Percentiles rank a stretch among this genome's conserved stretches.
Evolutionary conservation across 108 stramenopile species (phyloP).

Genomic region (Fragilariopsis cylindrus): DNA sequence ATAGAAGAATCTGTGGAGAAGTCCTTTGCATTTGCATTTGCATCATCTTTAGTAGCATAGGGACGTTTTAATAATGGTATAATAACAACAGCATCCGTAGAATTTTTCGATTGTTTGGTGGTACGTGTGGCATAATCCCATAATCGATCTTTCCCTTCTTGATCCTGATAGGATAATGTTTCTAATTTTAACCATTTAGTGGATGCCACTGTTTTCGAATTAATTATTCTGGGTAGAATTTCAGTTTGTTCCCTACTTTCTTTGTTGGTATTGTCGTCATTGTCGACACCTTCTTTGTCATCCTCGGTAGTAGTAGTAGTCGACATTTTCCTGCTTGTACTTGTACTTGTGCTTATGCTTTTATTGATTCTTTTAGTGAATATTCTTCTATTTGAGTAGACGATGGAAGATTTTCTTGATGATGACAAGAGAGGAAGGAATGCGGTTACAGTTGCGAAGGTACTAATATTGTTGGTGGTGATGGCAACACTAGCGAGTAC

Average conservation of each 20-base stretch:
- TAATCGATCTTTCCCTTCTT: slow-evolving; percentile 35
- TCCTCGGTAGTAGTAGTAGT: no score
- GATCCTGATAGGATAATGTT: slow-evolving; percentile 39
- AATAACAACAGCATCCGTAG: slow-evolving; percentile 66
- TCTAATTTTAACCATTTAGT: slow-evolving; percentile 41
- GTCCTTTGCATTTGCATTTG: slow-evolving; percentile 13
- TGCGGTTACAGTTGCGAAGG: no score
- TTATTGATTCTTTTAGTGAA: no score
- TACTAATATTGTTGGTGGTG: no score
- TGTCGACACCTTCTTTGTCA: no score
- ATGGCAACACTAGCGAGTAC: no score
- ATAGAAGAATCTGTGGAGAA: slow-evolving; percentile 22
- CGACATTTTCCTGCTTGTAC: no score
- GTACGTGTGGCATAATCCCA: slow-evolving; percentile 70
- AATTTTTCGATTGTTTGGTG: slow-evolving; percentile 40
- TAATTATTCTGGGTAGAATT: slow-evolving; percentile 16
- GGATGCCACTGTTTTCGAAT: slow-evolving; percentile 14
- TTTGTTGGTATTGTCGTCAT: no score
- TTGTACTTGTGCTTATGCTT: no score
- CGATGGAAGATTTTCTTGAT: no score
- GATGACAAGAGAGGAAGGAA: no score
- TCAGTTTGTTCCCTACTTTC: neutral
- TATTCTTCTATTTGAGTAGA: no score
- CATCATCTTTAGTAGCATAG: slow-evolving; percentile 3
- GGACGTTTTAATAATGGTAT: slow-evolving; percentile 47